Percentiles rank a stretch among this genome's conserved stretches.
These are phyloP conservation scores for Trichophyton mentagrophytes DNA, from an alignment of 2,329 filamentous ascomycete species.

Conservation along the genomic window DNA sequence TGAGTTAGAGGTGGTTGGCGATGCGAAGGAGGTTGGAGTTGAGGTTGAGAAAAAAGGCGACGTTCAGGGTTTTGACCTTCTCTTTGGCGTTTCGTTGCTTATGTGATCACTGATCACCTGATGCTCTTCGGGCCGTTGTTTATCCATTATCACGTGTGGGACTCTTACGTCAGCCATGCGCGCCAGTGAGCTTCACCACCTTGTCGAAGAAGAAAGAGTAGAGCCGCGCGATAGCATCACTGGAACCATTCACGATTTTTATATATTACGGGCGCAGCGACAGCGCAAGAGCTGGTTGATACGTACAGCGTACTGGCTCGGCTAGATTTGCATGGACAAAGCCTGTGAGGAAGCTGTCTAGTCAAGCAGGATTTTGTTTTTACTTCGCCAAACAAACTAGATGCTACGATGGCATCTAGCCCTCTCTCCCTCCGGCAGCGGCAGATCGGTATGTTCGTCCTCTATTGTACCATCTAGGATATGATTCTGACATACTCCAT, in stretches of 20 bases:
- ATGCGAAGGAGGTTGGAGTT: conserved; percentile 1
- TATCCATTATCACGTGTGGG: not conserved
- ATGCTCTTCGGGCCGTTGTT: not conserved
- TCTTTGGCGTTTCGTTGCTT: not conserved
- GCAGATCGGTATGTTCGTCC: conserved; percentile 49
- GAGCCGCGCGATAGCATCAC: too few relatives aligned
- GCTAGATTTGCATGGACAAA: not conserved
- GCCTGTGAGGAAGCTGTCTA: not conserved
- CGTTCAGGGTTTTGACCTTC: not conserved
- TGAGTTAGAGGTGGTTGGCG: not conserved
- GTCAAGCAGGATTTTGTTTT: not conserved
- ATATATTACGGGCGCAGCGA: too few relatives aligned
- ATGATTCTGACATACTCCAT: conserved; percentile 1
- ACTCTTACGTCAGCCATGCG: not conserved
- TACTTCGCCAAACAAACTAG: not conserved
- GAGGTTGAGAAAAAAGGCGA: not conserved
- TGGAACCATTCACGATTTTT: too few relatives aligned
- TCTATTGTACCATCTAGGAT: not conserved
- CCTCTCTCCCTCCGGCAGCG: conserved; percentile 54
- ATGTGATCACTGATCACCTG: not conserved
- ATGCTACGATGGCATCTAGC: conserved; percentile 40
- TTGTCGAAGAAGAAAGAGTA: not conserved
- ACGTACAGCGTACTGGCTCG: not conserved
- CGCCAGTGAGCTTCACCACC: not conserved
- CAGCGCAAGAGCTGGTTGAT: not conserved